Evolutionary conservation across 1,284 basidiomycete species (phyloP), one percentile per base, ranked within the genome.

Genomic region (Cutaneotrichosporon sp.): DNA sequence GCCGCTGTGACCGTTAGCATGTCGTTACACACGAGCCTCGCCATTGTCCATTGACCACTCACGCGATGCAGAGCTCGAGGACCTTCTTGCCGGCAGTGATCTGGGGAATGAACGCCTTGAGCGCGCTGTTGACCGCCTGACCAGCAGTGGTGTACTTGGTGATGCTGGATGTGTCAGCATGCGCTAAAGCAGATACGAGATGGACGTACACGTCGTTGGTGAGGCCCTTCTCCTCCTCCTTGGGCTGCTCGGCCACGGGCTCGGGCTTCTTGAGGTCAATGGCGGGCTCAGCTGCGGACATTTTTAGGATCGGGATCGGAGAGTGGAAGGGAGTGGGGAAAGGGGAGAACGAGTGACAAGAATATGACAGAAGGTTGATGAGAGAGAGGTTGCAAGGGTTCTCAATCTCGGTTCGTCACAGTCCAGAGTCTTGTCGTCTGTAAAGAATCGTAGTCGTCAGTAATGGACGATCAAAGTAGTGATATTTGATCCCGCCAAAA

Each of bases 41-140:
- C 29, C 10, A 3, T 14, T 29, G 26, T 11, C 29, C 16, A 14
- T 14, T 1, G 25, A 12, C 8, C 17, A 74, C 74, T 55, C 46
- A 75, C 77, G 90, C 85, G 59, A 87, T 76, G 76, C 89, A 93
- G 49, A 97, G 82, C 77, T 97, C 91, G 72, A 94, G 80, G 37
- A 78, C 70, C 66, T 92, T 79, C 76, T 88, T 92, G 50, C 90
- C 93, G 66, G 90, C 87, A 16, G 86, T 81, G 61, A 79, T 77
- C 55, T 85, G 79, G 47, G 82, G 82, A 60, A 94, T 79, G 65
- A 97, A 81, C 78, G 87, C 86, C 79, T 91, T 90, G 74, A 90
- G 82, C 46, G 89, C 90, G 67, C 83, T 82, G 68, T 87, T 82
- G 42, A 89, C 84, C 73, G 96, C 90, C 65, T 96, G 90, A 57